Base-by-base conservation (phyloP, 345 rosid genomes). In the Populus deltoides region DNA sequence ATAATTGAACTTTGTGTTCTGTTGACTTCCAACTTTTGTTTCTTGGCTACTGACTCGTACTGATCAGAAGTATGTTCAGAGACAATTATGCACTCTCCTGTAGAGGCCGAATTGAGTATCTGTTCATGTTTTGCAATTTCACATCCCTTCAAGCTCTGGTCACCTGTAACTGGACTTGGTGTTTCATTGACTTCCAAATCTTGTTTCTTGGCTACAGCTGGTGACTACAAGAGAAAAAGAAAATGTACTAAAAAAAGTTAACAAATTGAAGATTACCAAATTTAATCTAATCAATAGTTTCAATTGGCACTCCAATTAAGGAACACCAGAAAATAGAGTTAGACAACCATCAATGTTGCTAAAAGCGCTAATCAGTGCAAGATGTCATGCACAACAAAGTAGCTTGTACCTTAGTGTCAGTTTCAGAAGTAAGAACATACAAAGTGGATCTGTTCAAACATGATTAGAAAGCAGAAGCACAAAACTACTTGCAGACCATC, bases 121-220 rank as follows among this genome's bases (percentile, higher is more conserved):
- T 70, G 80, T 68, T 84, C 79, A 73, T 80, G 82, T 73, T 73
- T 76, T 29, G 62, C 81, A 47, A 75, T 41, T 70, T 65, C 79
- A 31, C 71, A 57, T 27, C 47, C 29, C 63, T 84, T 83, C 16
- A 66, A 77, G 75, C 82, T 80, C 72, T 69, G 82, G 47, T 53
- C 79, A 66, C 51, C 75, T 16, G 53, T 43, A 70, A 20, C 47
- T 57, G 70, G 73, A 68, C 68, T 75, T 16, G 53, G 51, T 55
- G 76, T 62, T 83, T 71, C 86, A 12, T 63, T 71, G 16, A 25
- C 70, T 49, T 35, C 65, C 61, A 47, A 53, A 69, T 78, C 84
- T 81, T 79, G 88, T 70, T 80, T 83, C 87, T 85, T 72, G n/a
- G 72, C 70, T 66, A 20, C 74, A 45, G 75, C 75, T 25, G 84